These are phyloP conservation scores for Yarrowia alimentaria DNA, from an alignment of 805 yeast species.

Conservation along the genomic window DNA sequence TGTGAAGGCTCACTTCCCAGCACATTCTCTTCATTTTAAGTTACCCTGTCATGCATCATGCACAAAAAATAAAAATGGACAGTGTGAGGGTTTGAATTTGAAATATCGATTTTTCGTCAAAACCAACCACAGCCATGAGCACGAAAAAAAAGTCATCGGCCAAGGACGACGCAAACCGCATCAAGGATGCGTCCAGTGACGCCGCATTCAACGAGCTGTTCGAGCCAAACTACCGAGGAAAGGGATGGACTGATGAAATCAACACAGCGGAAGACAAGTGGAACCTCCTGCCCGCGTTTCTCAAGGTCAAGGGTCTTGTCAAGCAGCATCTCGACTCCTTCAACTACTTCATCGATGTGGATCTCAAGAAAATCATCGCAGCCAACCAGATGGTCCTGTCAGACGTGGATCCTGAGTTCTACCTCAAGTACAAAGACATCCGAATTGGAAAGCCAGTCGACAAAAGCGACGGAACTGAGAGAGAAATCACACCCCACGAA, in stretches of 20 bases:
- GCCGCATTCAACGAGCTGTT: conserved; percentile 64
- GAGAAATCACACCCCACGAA: conserved; percentile 79
- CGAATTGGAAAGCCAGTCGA: conserved; percentile 64
- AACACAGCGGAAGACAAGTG: conserved; percentile 88
- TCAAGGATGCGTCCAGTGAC: conserved; percentile 28
- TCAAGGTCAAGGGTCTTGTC: conserved; percentile 92
- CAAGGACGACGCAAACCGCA: conserved; percentile 4
- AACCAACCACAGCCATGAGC: conserved; percentile 13
- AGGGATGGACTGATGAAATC: conserved; percentile 79
- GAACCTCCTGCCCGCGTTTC: conserved; percentile 93
- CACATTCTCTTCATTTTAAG: too few species aligned
- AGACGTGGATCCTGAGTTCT: conserved; percentile 97
- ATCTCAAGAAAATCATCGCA: conserved; percentile 82
- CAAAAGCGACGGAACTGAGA: conserved; percentile 35
- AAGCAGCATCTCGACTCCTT: conserved; percentile 98
- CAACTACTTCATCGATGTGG: conserved; percentile 92
- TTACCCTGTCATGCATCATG: conserved; percentile 22
- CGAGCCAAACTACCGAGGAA: conserved; percentile 82
- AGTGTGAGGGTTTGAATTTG: conserved; percentile 2
- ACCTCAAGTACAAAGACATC: conserved; percentile 87
- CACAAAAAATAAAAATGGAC: conserved; percentile 12
- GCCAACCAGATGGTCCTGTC: conserved; percentile 88
- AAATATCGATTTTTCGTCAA: neutral
- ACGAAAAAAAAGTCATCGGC: conserved; percentile 11
- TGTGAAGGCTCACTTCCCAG: too few species aligned